phyloP scores from a whole-genome alignment of 75 land plant species.

The Pinus albicaulis region DNA sequence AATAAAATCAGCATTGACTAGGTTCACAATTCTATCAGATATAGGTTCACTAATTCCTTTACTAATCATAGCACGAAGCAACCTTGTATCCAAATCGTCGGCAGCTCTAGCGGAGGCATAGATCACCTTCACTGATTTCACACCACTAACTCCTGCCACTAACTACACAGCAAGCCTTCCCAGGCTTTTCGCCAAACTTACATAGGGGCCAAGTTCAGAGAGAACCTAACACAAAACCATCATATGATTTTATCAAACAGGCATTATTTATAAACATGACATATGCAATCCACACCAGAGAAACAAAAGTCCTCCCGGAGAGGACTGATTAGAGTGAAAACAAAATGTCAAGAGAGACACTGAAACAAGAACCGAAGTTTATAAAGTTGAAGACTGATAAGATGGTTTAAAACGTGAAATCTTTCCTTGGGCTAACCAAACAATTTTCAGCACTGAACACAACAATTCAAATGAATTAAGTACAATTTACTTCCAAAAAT shows the following conservation, averaged over 20 bases:
- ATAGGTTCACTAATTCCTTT: conserved; percentile 78
- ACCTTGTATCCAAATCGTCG: conserved; percentile 28
- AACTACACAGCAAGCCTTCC: conserved; percentile 52
- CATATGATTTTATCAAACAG: neutral
- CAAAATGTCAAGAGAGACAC: neutral
- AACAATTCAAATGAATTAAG: neutral
- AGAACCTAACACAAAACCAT: conserved; percentile 38
- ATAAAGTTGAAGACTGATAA: neutral
- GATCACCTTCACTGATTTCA: conserved; percentile 28
- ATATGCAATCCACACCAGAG: too few species aligned
- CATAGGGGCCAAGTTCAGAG: conserved; percentile 73
- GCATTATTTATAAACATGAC: neutral
- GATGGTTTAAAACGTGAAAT: neutral
- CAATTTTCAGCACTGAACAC: neutral
- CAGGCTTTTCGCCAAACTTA: conserved; percentile 70
- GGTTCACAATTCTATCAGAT: conserved; percentile 27
- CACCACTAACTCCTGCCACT: conserved; percentile 30
- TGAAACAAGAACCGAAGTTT: neutral
- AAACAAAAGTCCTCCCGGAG: neutral
- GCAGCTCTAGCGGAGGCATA: conserved; percentile 20
- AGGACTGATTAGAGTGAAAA: neutral
- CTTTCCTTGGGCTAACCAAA: neutral
- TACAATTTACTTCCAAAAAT: neutral
- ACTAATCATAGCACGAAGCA: conserved; percentile 75
- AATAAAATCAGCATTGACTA: conserved; percentile 38